Base-by-base conservation (phyloP, 2,329 filamentous ascomycete genomes). In the Zasmidium citrigriseum region DNA sequence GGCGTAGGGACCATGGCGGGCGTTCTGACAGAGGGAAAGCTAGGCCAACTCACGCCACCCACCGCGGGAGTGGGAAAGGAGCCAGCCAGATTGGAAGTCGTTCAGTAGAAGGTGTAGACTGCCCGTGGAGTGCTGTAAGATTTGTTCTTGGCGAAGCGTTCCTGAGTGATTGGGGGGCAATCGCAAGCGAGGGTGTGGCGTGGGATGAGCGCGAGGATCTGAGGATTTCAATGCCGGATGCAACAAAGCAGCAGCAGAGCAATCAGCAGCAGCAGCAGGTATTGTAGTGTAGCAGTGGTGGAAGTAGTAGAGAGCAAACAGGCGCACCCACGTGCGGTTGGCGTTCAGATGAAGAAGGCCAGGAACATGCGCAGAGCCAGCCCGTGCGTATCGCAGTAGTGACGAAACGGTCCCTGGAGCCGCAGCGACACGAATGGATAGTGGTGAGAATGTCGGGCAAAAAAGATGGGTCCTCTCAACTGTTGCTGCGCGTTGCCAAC, bases 1-100 rank as follows among this genome's bases (percentile, higher is more conserved):
- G 68, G 68, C 16, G 67, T 68, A 27, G 68, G 65, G 10, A 70
- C 64, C 69, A 71, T 71, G 54, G 46, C 68, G 54, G 64, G 62
- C 34, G 63, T 61, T 11, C 57, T 53, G 44, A 49, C 23, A 11
- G 47, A 55, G 18, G 56, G 23, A 46, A 56, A 50, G 46, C 50
- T 58, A 24, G 52, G 56, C 63, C 61, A 61, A 54, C 29, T 55
- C 52, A 59, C 24, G 34, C 24, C 29, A 16, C 34, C 34, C 25
- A 34, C 21, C 18, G 27, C 25, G 10, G 29, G 50, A 11, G 34
- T 23, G 3, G 29, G 29, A n/a, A 41, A 38, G 18, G 27, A 46
- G 47, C 52, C 57, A 51, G 57, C 52, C 57, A 59, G 51, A 38
- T 52, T 52, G 22, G 27, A 18, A 38, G 18, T 54, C 41, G 34